Base-by-base conservation (phyloP, 2,329 filamentous ascomycete genomes). In the Exophiala sp. region DNA sequence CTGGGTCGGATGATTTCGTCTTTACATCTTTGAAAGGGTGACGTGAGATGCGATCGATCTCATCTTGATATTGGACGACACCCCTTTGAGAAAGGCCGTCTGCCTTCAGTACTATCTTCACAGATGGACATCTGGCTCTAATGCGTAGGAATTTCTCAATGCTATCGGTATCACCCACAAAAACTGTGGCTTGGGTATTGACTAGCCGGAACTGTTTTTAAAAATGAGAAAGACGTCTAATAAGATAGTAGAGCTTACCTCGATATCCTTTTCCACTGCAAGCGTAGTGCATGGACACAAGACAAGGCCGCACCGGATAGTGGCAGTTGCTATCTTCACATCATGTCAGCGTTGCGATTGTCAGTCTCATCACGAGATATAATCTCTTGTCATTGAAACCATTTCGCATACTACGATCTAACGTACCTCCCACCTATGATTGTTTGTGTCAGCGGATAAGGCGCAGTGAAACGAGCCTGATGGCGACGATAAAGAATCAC, bases 1-100 rank as follows among this genome's bases (percentile, higher is more conserved):
- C 65, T 4, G 69, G 63, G 18, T 38, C 33, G n/a, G 7, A 9
- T 11, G 6, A 9, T 11, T 16, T 40, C 9, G 38, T 40, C 10
- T 11, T 6, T 3, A 16, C 14, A 40, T 7, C 38, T 40, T 14
- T 14, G 2, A 16, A 9, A 11, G 35, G 11, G 16, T 16, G 12
- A 6, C 12, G 1, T 38, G 35, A 12, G 3, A 38, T 38, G 35
- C 7, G 12, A 6, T 38, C 35, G 8, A 38, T 12, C 7, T 12
- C 10, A 6, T 12, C 5, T 16, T 12, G 35, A 12, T 38, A 38
- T 12, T 8, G 35, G 1, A 38, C 6, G 35, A 38, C 10, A 6
- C 35, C 35, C 5, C 12, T 12, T 16, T 9, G 35, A 12, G 6
- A 16, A n/a, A 16, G 8, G 7, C 38, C 38, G n/a, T 14, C 12